phyloP scores from a whole-genome alignment of 176 grass and related monocot species.

The Oryza rufipogon region DNA sequence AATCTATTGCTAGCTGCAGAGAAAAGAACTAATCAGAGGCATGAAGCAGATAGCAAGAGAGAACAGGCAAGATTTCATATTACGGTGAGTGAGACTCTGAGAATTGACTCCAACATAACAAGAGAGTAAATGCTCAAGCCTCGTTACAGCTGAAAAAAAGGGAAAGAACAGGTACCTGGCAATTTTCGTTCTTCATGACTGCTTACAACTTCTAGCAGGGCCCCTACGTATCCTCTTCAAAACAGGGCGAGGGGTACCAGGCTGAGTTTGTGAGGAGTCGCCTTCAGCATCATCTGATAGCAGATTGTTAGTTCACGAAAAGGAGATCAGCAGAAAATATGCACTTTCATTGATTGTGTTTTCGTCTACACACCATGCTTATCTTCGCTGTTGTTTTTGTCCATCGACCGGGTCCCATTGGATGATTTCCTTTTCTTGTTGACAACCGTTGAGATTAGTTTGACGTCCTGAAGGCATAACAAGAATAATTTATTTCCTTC shows the following conservation, averaged over 20 bases:
- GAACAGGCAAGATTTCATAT: neutral
- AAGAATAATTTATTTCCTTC: slow-evolving; percentile 1
- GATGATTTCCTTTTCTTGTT: slow-evolving; percentile 29
- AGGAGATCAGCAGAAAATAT: neutral
- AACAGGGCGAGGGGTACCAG: neutral
- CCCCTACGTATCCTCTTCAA: slow-evolving; percentile 57
- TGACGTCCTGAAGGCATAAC: slow-evolving; percentile 20
- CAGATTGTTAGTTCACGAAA: slow-evolving; percentile 21
- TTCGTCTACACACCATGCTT: neutral
- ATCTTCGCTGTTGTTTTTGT: slow-evolving; percentile 30
- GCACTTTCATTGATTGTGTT: neutral
- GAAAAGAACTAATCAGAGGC: neutral
- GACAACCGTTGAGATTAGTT: neutral
- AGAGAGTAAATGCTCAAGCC: neutral
- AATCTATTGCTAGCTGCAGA: neutral
- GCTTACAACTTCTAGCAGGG: slow-evolving; percentile 17
- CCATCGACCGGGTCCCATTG: neutral
- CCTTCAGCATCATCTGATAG: slow-evolving; percentile 43
- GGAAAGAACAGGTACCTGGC: slow-evolving; percentile 16
- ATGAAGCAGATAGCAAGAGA: neutral
- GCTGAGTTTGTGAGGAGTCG: slow-evolving; percentile 37
- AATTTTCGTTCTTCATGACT: neutral
- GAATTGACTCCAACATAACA: neutral
- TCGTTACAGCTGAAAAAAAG: neutral
- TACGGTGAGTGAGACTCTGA: neutral